Base-by-base conservation (phyloP, 140 eudicot species). In the Senecio squalidus region DNA sequence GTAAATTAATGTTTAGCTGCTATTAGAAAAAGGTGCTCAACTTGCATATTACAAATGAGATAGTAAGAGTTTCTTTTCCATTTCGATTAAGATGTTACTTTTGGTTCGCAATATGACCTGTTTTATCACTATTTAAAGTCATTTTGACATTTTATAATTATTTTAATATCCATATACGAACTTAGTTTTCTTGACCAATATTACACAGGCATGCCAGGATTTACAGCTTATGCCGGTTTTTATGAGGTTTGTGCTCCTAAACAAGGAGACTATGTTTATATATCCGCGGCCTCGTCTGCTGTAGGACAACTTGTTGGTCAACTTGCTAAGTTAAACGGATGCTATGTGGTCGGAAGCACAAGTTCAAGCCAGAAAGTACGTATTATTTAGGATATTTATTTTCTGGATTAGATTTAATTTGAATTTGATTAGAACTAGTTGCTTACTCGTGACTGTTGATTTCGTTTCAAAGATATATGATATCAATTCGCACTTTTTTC, bases 221-320 rank as follows among this genome's bases (percentile, higher is more conserved):
- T 89, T 57, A 89, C 97, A 16, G 97, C 95, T 26, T 89, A 84
- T 74, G 95, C 76, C 49, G 97, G 97, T 25, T 79, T 89, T 59
- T 80, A 74, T 31, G 88, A 89, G 74, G 82, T 89, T 17, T 84
- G 97, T 47, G 71, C 66, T 20, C 97, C 97, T 22, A 78, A 75
- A 45, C 75, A 77, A 55, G 87, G 87, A 33, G 95, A 89, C 13
- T 55, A 33, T 61, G 80, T 89, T 33, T 89, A 84, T 60, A 86
- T 84, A 27, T 89, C 97, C 9, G 95, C 97, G 44, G 95, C 97
- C 25, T 77, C 97, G 18, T 94, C 95, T 38, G 88, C 95, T 8
- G 97, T 89, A 4, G 97, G 96, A 2, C 94, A 84, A 62, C 84
- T 88, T 24, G 94, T 88, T 43, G 96, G 96, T 24, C 96, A 88